Percentiles rank a stretch among this genome's conserved stretches.
phyloP scores from a whole-genome alignment of 1,284 basidiomycete genomes.

The Xerocomus amazonicus region DNA sequence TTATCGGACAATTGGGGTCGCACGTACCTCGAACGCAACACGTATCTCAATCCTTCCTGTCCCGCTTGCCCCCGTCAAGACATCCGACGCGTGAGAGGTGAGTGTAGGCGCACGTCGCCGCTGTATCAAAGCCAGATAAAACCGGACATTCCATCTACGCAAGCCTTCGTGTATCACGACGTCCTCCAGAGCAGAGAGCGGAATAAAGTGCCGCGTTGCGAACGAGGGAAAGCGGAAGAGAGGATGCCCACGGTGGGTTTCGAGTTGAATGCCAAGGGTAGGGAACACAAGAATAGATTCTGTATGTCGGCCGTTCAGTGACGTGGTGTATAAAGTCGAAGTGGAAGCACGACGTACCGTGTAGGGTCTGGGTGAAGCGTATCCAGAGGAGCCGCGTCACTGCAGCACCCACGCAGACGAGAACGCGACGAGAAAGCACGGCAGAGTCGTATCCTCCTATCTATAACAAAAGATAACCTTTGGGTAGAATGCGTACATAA shows the following conservation, averaged over 20 bases:
- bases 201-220: slow-evolving; percentile 54
- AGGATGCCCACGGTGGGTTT: slow-evolving; percentile 53
- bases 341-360: slow-evolving; percentile 43
- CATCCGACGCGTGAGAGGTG: no score
- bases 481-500: not conserved
- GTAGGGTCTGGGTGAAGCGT: slow-evolving; percentile 48
- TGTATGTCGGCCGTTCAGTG: slow-evolving; percentile 25
- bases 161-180: slow-evolving; percentile 73
- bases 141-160: slow-evolving; percentile 64
- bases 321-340: slow-evolving; percentile 7
- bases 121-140: slow-evolving; percentile 57
- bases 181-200: slow-evolving; percentile 50
- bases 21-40: slow-evolving; percentile 54
- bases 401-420: slow-evolving; percentile 24
- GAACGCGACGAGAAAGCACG: slow-evolving; percentile 8
- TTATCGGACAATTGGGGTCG: no score
- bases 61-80: no score
- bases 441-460: not conserved
- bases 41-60: slow-evolving; percentile 35
- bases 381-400: slow-evolving; percentile 29
- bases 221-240: slow-evolving; percentile 36
- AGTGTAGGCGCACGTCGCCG: not conserved
- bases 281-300: slow-evolving; percentile 69
- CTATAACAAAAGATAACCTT: not conserved
- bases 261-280: slow-evolving; percentile 65